phyloP scores from a whole-genome alignment of 169 alveolate genomes.

The Plasmodium coatneyi region DNA sequence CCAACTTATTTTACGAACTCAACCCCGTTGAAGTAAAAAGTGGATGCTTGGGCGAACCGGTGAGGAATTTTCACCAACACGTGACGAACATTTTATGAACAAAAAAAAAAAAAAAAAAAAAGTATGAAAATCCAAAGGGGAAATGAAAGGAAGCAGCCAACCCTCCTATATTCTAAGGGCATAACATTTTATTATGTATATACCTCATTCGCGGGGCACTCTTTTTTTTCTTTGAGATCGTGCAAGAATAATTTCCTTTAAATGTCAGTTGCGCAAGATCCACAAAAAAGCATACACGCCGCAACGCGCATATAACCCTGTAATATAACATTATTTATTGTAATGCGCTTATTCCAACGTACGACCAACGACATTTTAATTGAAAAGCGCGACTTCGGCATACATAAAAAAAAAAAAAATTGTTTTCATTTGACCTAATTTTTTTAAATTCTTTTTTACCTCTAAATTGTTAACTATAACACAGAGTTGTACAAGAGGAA shows the following conservation, averaged over 20 bases:
- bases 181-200: too few species aligned
- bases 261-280: background rate
- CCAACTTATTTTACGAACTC: background rate
- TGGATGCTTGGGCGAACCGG: background rate
- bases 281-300: background rate
- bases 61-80: background rate
- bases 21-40: constrained; percentile 49
- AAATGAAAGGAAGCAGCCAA: background rate
- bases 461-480: background rate
- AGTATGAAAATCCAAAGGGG: background rate
- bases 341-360: background rate
- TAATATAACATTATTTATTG: too few species aligned
- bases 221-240: background rate
- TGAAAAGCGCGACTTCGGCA: background rate
- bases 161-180: background rate
- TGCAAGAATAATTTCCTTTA: too few species aligned
- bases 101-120: constrained; percentile 38
- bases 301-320: background rate
- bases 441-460: background rate
- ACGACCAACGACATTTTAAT: background rate
- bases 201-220: background rate
- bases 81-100: background rate
- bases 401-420: too few species aligned
- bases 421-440: background rate
- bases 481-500: background rate